Evolutionary conservation across 345 rosid species (phyloP).

Genomic region (Melaleuca quinquenervia): DNA sequence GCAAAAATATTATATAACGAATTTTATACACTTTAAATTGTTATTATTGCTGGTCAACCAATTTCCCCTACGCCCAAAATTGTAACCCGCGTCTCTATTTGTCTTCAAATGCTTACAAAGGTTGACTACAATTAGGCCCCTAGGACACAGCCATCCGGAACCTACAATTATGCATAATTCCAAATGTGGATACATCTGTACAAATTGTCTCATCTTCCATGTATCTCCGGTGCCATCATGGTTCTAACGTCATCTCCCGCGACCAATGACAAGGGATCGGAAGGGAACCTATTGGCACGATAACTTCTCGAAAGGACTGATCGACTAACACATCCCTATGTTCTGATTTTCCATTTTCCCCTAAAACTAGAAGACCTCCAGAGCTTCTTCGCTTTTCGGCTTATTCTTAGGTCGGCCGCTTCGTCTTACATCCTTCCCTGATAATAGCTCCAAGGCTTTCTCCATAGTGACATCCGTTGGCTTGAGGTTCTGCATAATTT

Average conservation of each 20-base stretch:
- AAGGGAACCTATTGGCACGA: background rate
- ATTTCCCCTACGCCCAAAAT: background rate
- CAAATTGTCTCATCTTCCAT: background rate
- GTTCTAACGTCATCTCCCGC: background rate
- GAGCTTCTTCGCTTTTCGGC: slow-evolving; percentile 24
- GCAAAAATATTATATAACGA: background rate
- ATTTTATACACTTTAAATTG: background rate
- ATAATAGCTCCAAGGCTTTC: slow-evolving; percentile 63
- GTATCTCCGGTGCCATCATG: background rate
- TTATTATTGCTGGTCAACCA: background rate
- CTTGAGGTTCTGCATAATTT: slow-evolving; percentile 38
- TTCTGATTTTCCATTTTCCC: background rate
- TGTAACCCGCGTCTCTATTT: background rate
- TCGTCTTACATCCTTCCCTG: slow-evolving; percentile 42
- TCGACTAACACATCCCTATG: background rate
- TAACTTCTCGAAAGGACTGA: background rate
- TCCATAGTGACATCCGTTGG: slow-evolving; percentile 55
- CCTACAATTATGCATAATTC: background rate
- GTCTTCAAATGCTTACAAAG: background rate
- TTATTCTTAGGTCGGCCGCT: slow-evolving; percentile 64
- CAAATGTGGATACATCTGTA: background rate
- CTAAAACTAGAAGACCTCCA: slow-evolving; percentile 8
- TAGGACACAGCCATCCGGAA: background rate
- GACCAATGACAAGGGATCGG: background rate
- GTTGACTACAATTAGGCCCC: background rate